Evolutionary conservation across 768 basidiomycete species (phyloP), one percentile per base, ranked within the genome.

Genomic region (Clavaria fumosa): DNA sequence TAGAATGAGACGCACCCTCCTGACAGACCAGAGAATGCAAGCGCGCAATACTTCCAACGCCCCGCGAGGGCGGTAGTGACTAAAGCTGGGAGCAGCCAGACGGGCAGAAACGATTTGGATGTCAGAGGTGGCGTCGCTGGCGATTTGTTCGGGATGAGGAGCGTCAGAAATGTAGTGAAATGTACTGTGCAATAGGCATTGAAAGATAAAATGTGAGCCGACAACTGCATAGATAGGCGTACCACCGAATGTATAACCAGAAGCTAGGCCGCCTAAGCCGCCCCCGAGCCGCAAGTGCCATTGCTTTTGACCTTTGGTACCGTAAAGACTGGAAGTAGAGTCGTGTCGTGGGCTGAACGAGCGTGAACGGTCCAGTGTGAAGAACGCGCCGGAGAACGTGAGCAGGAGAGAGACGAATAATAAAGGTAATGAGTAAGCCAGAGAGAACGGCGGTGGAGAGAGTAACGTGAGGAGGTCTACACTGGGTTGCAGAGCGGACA

Each of bases 321-420:
- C 17, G 10, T 28, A 23, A 17, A 35, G 37, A 52, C 57, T 46
- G 14, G 54, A 44, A 20, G 60, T 48, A n/a, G 56, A 43, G 33
- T 53, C 57, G 45, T 57, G 55, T 5, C 55, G 53, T 23, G 70
- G 62, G 1, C 67, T 57, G 47, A 82, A 78, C 5, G 70, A 64
- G 26, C 74, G 67, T 15, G 77, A 71, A 27, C 79, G 72, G 49
- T 80, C 77, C 34, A 82, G 65, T 12, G 69, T 78, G 15, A 80
- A 58, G 52, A 82, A 80, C 2, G 75, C 64, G n/a, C 78, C 77
- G n/a, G 74, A 60, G 48, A 78, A 75, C 5, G 68, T 69, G 24
- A 76, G 58, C 17, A 71, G 42, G 27, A 75, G 35, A 7, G 77
- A 78, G 4, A 72, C 41, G 3, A 72, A 50, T 22, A 81, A 58